Percentiles rank a stretch among this genome's conserved stretches.
These are phyloP conservation scores for Tricholoma sp. DNA, from an alignment of 768 basidiomycete species.

Conservation along the genomic window DNA sequence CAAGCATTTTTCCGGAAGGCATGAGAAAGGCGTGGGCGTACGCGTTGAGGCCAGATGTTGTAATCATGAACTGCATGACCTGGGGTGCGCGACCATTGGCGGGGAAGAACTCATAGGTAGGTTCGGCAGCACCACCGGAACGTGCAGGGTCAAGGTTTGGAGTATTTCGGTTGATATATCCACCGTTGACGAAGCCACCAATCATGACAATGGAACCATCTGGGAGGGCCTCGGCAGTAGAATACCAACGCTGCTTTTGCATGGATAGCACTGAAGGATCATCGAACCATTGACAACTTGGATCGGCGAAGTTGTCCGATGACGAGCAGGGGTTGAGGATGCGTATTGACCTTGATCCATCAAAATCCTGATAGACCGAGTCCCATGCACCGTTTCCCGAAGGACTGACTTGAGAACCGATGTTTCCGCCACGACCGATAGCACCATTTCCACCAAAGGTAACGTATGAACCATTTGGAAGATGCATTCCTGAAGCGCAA, in stretches of 20 bases:
- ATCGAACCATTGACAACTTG: conserved; percentile 70
- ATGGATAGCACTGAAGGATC: conserved; percentile 55
- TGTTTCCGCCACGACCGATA: conserved; percentile 57
- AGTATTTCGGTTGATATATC: conserved; percentile 73
- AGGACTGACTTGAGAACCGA: conserved; percentile 46
- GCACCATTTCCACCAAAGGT: conserved; percentile 80
- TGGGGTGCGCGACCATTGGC: conserved; percentile 42
- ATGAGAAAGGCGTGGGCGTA: conserved; percentile 74
- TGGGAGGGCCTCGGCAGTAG: conserved; percentile 64
- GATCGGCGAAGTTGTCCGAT: conserved; percentile 39
- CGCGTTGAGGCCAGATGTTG: conserved; percentile 72
- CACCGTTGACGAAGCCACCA: conserved; percentile 75
- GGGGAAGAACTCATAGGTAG: conserved; percentile 82
- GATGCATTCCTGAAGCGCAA: conserved; percentile 78
- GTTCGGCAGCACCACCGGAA: conserved; percentile 70
- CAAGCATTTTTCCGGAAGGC: conserved; percentile 71
- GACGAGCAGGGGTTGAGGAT: conserved; percentile 71
- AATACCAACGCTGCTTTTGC: conserved; percentile 74
- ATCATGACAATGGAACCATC: conserved; percentile 79
- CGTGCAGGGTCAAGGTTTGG: conserved; percentile 60
- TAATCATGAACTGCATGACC: conserved; percentile 61
- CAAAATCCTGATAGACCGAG: conserved; percentile 69
- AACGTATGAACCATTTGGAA: conserved; percentile 72
- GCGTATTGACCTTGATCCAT: conserved; percentile 76
- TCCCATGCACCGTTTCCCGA: conserved; percentile 49